Percentiles rank a stretch among this genome's conserved stretches.
These are phyloP conservation scores for Amphibolis antarctica DNA, from an alignment of 106 monocot species.

Conservation along the genomic window DNA sequence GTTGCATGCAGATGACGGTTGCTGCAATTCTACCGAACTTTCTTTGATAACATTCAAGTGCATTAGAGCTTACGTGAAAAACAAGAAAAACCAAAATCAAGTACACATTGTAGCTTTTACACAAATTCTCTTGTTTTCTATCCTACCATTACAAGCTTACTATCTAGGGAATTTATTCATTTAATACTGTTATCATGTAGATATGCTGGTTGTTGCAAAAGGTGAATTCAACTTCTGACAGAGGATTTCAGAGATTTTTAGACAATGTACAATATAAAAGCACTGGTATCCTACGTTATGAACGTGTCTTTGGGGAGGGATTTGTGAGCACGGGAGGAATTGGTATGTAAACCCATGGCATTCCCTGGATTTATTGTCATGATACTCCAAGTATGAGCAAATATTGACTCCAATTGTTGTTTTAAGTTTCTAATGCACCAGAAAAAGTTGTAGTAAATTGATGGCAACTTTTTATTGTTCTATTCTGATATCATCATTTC, in stretches of 20 bases:
- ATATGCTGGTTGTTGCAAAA: conserved; percentile 98
- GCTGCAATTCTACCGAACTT: conserved; percentile 67
- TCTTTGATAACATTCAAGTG: conserved; percentile 86
- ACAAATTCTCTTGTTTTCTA: background rate
- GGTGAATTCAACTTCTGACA: conserved; percentile 59
- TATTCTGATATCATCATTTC: background rate
- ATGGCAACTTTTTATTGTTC: background rate
- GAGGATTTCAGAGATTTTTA: conserved; percentile 79
- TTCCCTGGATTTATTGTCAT: background rate
- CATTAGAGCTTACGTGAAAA: conserved; percentile 93
- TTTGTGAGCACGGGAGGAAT: conserved; percentile 97
- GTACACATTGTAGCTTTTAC: conserved; percentile 16
- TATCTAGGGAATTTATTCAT: background rate
- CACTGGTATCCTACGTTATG: conserved; percentile 90
- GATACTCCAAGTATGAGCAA: too few relatives aligned
- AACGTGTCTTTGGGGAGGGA: conserved; percentile 92
- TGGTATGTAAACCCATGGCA: conserved; percentile 29
- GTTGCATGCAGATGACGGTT: conserved; percentile 41
- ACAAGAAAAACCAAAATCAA: conserved; percentile 99
- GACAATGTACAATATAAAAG: conserved; percentile 95
- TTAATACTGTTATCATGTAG: conserved; percentile 16
- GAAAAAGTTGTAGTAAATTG: background rate
- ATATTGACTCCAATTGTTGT: too few relatives aligned
- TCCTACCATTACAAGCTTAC: background rate
- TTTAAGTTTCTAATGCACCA: background rate